Percentiles rank a stretch among this genome's conserved stretches.
Conservation (phyloP, 768 basidiomycete genomes). For the Suillus alpinus region DNA sequence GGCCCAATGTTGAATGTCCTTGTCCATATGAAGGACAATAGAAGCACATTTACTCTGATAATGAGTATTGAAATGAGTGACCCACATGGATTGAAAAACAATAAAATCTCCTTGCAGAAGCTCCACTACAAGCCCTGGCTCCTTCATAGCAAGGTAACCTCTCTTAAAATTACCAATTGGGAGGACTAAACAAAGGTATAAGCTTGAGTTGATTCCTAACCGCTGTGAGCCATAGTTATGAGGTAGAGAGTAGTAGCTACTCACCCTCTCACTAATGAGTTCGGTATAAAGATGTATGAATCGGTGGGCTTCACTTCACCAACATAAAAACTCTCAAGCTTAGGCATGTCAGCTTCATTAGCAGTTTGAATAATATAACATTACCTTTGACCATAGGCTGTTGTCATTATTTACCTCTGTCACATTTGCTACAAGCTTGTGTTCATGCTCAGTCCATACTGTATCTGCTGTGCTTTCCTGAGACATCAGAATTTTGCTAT, state of each 20-base stretch:
- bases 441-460: background rate
- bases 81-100: too few relatives aligned
- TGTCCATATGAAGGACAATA: background rate
- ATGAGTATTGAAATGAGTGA: too few relatives aligned
- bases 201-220: background rate
- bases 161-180: too few relatives aligned
- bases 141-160: too few relatives aligned
- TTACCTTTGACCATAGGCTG: background rate
- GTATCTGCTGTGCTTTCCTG: background rate
- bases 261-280: background rate
- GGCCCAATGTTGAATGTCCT: background rate
- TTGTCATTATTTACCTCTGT: background rate
- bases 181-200: too few relatives aligned
- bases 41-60: background rate
- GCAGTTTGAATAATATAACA: background rate
- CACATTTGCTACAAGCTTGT: background rate
- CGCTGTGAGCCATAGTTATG: background rate
- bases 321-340: background rate
- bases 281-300: background rate
- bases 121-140: too few relatives aligned
- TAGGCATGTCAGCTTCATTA: background rate
- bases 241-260: background rate
- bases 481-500: background rate
- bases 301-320: background rate
- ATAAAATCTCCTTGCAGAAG: too few relatives aligned